A percentile compares a stretch with the other conserved stretches of the same genome.
phyloP scores from a whole-genome alignment of 2,329 filamentous ascomycete species.

The Alternaria brassicae region DNA sequence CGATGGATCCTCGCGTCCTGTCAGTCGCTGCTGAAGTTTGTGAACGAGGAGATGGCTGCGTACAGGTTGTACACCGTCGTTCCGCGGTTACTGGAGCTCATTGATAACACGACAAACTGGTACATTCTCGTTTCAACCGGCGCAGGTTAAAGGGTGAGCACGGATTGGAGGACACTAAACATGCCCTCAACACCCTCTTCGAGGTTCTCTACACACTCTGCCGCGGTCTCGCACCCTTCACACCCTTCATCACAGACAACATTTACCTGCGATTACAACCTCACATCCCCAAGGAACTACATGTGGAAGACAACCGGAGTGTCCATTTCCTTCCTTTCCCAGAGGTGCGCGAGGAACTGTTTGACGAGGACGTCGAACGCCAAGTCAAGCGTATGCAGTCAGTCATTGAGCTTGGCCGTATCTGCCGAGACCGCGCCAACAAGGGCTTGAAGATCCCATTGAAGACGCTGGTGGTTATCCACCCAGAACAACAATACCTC shows the following conservation, averaged over 20 bases:
- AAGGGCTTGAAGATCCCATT: constrained; percentile 90
- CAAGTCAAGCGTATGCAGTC: constrained; percentile 91
- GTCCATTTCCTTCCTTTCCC: constrained; percentile 94
- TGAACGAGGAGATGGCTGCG: constrained; percentile 89
- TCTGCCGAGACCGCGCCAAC: constrained; percentile 82
- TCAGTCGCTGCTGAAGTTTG: constrained; percentile 88
- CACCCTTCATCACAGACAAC: constrained; percentile 92
- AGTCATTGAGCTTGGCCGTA: constrained; percentile 88
- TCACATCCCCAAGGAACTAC: constrained; percentile 76
- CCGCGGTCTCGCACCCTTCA: constrained; percentile 90
- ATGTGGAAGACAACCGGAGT: constrained; percentile 76
- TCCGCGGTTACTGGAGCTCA: constrained; percentile 79
- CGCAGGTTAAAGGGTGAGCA: constrained; percentile 90
- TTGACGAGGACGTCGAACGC: constrained; percentile 84
- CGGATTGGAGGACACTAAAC: constrained; percentile 82
- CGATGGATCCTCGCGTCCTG: constrained; percentile 93
- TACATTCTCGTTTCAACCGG: constrained; percentile 95
- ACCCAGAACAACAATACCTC: constrained; percentile 81
- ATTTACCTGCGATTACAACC: constrained; percentile 87
- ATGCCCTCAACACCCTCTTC: constrained; percentile 92
- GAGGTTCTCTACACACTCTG: constrained; percentile 91
- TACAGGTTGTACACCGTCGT: constrained; percentile 83
- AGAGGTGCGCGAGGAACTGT: constrained; percentile 85
- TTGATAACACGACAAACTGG: constrained; percentile 98
- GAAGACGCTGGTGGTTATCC: constrained; percentile 87